Conservation (phyloP, 176 grass and related monocot genomes). For the Oryza meyeriana region DNA sequence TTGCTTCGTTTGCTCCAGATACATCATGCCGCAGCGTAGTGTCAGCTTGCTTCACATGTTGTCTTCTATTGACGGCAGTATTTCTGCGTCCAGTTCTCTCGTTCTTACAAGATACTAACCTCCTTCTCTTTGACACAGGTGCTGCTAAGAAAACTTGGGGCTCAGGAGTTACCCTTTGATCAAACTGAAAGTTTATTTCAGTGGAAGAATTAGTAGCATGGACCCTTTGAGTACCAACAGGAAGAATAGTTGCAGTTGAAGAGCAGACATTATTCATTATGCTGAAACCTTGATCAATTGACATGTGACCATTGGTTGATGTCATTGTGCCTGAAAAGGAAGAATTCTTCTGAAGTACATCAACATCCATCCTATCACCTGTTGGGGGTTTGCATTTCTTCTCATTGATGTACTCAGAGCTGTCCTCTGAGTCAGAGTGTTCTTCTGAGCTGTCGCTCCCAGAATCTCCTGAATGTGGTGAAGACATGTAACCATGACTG, state of each 20-base stretch:
- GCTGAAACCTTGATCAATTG: conserved; percentile 33
- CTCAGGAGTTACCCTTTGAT: conserved; percentile 42
- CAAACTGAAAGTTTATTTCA: conserved; percentile 51
- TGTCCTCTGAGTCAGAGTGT: conserved; percentile 44
- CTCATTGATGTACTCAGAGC: conserved; percentile 31
- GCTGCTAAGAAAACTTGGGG: conserved; percentile 53
- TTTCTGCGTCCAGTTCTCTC: conserved; percentile 43
- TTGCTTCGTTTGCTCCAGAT: conserved; percentile 29
- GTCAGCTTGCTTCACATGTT: conserved; percentile 43
- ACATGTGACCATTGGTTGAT: conserved; percentile 46
- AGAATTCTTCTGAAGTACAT: conserved; percentile 35
- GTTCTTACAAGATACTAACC: conserved; percentile 52
- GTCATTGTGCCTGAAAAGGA: conserved; percentile 15
- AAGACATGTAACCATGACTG: conserved; percentile 43
- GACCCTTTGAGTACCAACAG: conserved; percentile 41
- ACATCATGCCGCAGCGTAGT: conserved; percentile 30
- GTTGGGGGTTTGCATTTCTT: conserved; percentile 17
- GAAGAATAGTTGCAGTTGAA: conserved; percentile 31
- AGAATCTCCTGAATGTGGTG: conserved; percentile 37
- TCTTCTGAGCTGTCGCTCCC: conserved; percentile 51
- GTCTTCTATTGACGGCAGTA: conserved; percentile 24
- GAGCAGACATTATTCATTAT: conserved; percentile 23
- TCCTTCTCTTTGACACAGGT: conserved; percentile 56
- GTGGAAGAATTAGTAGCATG: conserved; percentile 39
- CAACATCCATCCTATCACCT: conserved; percentile 34